phyloP scores from a whole-genome alignment of 1,284 basidiomycete species.

The Ustilago lituana region DNA sequence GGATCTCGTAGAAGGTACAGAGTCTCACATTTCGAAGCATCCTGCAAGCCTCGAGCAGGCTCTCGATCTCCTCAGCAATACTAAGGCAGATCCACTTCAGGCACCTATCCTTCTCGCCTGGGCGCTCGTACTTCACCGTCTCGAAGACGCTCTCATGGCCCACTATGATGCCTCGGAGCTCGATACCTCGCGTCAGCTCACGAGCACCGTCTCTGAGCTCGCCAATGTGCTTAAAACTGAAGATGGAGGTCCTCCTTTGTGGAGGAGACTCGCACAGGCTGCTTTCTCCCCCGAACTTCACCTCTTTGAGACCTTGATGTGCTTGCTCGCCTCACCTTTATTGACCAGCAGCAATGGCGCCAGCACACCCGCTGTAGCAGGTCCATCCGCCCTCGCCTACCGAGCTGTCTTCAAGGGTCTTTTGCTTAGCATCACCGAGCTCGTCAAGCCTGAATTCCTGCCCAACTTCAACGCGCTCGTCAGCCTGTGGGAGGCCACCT shows the following conservation, averaged over 20 bases:
- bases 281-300: slow-evolving; percentile 64
- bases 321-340: slow-evolving; percentile 62
- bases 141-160: slow-evolving; percentile 59
- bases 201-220: slow-evolving; percentile 14
- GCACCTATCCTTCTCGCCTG: slow-evolving; percentile 79
- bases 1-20: slow-evolving; percentile 16
- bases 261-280: slow-evolving; percentile 65
- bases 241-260: slow-evolving; percentile 62
- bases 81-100: slow-evolving; percentile 73
- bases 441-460: slow-evolving; percentile 75
- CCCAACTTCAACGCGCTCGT: slow-evolving; percentile 74
- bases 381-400: slow-evolving; percentile 82
- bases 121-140: slow-evolving; percentile 75
- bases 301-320: slow-evolving; percentile 60
- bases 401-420: slow-evolving; percentile 82
- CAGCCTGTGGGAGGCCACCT: slow-evolving; percentile 81
- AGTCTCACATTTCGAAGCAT: slow-evolving; percentile 26
- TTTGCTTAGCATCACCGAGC: slow-evolving; percentile 75
- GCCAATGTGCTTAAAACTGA: slow-evolving; percentile 43
- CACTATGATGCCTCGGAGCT: slow-evolving; percentile 42
- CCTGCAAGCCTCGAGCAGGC: slow-evolving; percentile 33
- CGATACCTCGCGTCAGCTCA: slow-evolving; percentile 42
- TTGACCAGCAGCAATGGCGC: slow-evolving; percentile 53
- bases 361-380: slow-evolving; percentile 71
- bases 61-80: slow-evolving; percentile 73